These are phyloP conservation scores for Ustilago crameri DNA, from an alignment of 1,284 basidiomycete species.

Conservation along the genomic window DNA sequence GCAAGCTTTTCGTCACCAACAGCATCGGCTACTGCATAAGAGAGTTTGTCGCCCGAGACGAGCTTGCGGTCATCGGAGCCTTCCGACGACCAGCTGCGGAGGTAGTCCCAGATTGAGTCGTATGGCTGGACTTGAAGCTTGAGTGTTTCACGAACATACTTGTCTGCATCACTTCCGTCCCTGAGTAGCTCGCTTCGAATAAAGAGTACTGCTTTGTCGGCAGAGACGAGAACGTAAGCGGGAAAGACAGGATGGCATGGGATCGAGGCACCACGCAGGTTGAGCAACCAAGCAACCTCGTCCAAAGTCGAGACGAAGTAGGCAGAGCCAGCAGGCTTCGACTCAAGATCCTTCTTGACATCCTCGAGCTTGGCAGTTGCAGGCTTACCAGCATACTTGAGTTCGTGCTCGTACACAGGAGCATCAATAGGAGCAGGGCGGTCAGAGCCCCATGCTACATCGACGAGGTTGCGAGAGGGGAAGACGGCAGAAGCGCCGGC, in stretches of 20 bases:
- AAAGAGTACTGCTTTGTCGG: slow-evolving; percentile 46
- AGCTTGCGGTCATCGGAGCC: slow-evolving; percentile 32
- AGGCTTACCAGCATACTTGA: slow-evolving; percentile 77
- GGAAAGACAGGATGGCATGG: slow-evolving; percentile 64
- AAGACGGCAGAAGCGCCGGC: slow-evolving; percentile 71
- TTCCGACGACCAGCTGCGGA: slow-evolving; percentile 37
- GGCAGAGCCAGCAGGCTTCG: slow-evolving; percentile 32
- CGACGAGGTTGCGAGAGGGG: slow-evolving; percentile 79
- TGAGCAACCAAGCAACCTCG: slow-evolving; percentile 65
- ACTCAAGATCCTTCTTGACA: slow-evolving; percentile 42
- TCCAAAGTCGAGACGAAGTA: slow-evolving; percentile 61
- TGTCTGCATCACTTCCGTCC: slow-evolving; percentile 22
- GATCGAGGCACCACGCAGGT: slow-evolving; percentile 62
- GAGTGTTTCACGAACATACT: slow-evolving; percentile 42
- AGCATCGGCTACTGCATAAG: slow-evolving; percentile 55
- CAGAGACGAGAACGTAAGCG: slow-evolving; percentile 53
- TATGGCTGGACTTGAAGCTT: slow-evolving; percentile 41
- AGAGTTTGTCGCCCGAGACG: slow-evolving; percentile 52
- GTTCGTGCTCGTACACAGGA: slow-evolving; percentile 79
- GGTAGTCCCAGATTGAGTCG: slow-evolving; percentile 45
- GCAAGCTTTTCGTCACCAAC: slow-evolving; percentile 47
- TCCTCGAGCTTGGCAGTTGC: slow-evolving; percentile 63
- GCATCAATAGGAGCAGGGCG: slow-evolving; percentile 78
- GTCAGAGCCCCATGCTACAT: slow-evolving; percentile 78
- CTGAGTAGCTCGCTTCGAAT: slow-evolving; percentile 46